These are phyloP conservation scores for Larix sibirica DNA, from an alignment of 83 land plant species.

Conservation along the genomic window DNA sequence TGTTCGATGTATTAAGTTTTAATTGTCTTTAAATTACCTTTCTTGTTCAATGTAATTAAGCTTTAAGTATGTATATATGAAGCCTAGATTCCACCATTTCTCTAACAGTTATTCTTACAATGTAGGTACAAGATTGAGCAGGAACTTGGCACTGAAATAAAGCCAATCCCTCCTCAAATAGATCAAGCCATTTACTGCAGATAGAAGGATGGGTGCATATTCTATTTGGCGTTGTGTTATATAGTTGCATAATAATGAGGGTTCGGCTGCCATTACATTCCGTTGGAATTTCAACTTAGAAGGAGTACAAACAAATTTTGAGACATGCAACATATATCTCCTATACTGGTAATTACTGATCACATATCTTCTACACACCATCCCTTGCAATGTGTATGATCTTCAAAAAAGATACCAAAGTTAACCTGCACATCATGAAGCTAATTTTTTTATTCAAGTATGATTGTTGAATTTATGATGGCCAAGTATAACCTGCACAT, in stretches of 20 bases:
- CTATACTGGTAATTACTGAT: not conserved
- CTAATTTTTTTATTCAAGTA: not conserved
- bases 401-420: not conserved
- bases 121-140: conserved; percentile 93
- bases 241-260: not conserved
- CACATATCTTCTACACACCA: not conserved
- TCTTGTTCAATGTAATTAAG: not conserved
- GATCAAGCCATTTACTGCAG: conserved; percentile 95
- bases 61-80: not conserved
- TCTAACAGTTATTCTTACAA: not conserved
- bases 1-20: not conserved
- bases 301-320: not conserved
- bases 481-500: not conserved
- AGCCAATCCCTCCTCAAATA: conserved; percentile 95
- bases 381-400: not conserved
- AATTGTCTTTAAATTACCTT: not conserved
- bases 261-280: not conserved
- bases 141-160: conserved; percentile 96
- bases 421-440: not conserved
- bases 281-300: conserved; percentile 3
- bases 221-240: not conserved
- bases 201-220: conserved; percentile 12
- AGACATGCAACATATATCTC: conserved; percentile 3
- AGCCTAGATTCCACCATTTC: not conserved
- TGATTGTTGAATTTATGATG: not conserved